Evolutionary conservation across 163 green algal species (phyloP).

Genomic region (Picocystis sp.): DNA sequence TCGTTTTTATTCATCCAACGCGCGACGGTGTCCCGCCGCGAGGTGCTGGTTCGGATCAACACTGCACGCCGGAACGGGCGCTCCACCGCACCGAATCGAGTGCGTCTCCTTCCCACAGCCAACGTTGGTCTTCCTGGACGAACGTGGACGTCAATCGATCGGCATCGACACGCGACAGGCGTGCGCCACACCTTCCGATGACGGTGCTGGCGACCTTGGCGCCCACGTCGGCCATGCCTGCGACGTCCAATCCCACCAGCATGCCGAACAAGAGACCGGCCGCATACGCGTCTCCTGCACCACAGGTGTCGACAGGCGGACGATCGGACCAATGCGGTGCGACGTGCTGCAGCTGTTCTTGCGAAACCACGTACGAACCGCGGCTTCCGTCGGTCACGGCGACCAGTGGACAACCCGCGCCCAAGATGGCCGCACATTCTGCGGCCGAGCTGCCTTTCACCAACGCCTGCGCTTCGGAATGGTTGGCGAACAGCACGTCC

Average conservation of each 20-base stretch:
- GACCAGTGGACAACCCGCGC: conserved; percentile 34
- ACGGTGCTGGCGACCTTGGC: too few relatives aligned
- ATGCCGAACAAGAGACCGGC: conserved; percentile 55
- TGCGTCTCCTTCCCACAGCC: too few relatives aligned
- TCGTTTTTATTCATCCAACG: too few relatives aligned
- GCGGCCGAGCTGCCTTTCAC: conserved; percentile 16
- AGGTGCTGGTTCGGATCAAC: too few relatives aligned
- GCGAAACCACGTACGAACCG: conserved; percentile 41
- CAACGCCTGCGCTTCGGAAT: conserved; percentile 49
- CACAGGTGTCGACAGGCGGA: conserved; percentile 70
- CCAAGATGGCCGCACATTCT: conserved; percentile 27
- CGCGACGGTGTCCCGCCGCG: too few relatives aligned
- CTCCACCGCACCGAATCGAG: too few relatives aligned
- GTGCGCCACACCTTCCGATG: too few relatives aligned
- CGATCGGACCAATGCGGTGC: conserved; percentile 44
- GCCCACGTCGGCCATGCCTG: background rate
- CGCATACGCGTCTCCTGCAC: conserved; percentile 77
- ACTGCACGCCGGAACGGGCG: too few relatives aligned
- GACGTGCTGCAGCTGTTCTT: conserved; percentile 38
- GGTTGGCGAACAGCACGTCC: conserved; percentile 47
- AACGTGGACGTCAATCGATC: too few relatives aligned
- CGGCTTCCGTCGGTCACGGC: conserved; percentile 63
- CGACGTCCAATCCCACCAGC: conserved; percentile 28
- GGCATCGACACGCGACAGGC: too few relatives aligned
- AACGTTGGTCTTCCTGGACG: too few relatives aligned